A percentile compares a stretch with the other conserved stretches of the same genome.
These are phyloP conservation scores for Salvia hispanica DNA, from an alignment of 257 asterid genomes.

Conservation along the genomic window DNA sequence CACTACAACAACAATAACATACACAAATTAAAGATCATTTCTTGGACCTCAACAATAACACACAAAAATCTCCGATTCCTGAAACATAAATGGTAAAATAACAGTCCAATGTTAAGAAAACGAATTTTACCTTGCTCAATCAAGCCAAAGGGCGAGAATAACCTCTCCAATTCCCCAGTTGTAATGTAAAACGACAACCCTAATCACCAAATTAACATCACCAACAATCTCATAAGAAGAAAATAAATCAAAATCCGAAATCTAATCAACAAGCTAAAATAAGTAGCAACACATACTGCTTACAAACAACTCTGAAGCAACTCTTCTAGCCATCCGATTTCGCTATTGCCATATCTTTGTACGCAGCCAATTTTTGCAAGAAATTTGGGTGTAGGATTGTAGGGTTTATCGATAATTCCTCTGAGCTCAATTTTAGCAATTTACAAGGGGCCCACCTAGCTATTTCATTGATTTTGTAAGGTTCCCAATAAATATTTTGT, in stretches of 20 bases:
- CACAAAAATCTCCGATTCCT: neutral
- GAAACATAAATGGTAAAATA: neutral
- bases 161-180: slow-evolving; percentile 47
- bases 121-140: slow-evolving; percentile 54
- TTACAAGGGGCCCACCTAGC: neutral
- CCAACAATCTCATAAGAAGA: slow-evolving; percentile 7
- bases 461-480: no score
- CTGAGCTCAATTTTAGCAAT: neutral
- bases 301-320: slow-evolving; percentile 56
- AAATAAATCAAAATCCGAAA: neutral
- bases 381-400: slow-evolving; percentile 29
- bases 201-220: slow-evolving; percentile 26
- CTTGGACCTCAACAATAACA: neutral
- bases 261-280: neutral
- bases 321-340: slow-evolving; percentile 50
- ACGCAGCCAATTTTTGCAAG: neutral
- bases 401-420: neutral
- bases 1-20: neutral
- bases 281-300: slow-evolving; percentile 45
- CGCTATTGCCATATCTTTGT: slow-evolving; percentile 27
- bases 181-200: slow-evolving; percentile 80
- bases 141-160: slow-evolving; percentile 64
- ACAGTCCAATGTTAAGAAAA: neutral
- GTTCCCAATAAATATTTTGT: no score
- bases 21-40: neutral